These are phyloP conservation scores for Saccharomyces kudriavzevii DNA, from an alignment of 805 yeast genomes.

Conservation along the genomic window DNA sequence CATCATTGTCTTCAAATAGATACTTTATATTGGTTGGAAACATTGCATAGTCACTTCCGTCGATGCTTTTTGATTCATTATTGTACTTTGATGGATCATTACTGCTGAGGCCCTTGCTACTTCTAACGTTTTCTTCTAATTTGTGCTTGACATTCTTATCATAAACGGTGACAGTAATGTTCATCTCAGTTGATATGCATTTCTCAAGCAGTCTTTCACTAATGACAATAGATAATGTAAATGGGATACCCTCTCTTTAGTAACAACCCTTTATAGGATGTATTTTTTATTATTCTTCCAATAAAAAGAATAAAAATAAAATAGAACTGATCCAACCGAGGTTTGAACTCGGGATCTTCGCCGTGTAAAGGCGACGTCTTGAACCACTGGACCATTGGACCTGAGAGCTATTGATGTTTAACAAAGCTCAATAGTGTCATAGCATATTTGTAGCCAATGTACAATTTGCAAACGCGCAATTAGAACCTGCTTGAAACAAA, in stretches of 20 bases:
- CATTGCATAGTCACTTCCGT: slow-evolving; percentile 10
- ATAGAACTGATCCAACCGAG: slow-evolving; percentile 30
- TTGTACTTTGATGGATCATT: background rate
- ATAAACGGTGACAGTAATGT: slow-evolving; percentile 13
- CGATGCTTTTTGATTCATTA: slow-evolving; percentile 6
- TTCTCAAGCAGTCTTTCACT: background rate
- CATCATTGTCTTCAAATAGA: slow-evolving; percentile 28
- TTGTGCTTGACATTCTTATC: slow-evolving; percentile 18
- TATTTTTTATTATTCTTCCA: background rate
- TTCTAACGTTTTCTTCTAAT: background rate
- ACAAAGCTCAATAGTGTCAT: too few relatives aligned
- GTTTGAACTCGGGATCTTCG: slow-evolving; percentile 36
- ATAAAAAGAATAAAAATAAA: too few relatives aligned
- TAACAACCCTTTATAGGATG: background rate
- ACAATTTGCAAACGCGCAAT: too few relatives aligned
- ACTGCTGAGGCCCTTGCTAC: background rate
- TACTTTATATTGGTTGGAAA: slow-evolving; percentile 26
- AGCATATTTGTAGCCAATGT: too few relatives aligned
- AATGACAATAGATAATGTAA: background rate
- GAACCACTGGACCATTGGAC: slow-evolving; percentile 35
- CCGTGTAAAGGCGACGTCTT: slow-evolving; percentile 37
- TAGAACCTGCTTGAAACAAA: too few relatives aligned
- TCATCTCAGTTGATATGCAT: background rate
- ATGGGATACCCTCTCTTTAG: too few relatives aligned
- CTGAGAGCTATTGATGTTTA: slow-evolving; percentile 14